phyloP scores from a whole-genome alignment of 192 early-diverging fungal genomes.

The Coemansia sp. region DNA sequence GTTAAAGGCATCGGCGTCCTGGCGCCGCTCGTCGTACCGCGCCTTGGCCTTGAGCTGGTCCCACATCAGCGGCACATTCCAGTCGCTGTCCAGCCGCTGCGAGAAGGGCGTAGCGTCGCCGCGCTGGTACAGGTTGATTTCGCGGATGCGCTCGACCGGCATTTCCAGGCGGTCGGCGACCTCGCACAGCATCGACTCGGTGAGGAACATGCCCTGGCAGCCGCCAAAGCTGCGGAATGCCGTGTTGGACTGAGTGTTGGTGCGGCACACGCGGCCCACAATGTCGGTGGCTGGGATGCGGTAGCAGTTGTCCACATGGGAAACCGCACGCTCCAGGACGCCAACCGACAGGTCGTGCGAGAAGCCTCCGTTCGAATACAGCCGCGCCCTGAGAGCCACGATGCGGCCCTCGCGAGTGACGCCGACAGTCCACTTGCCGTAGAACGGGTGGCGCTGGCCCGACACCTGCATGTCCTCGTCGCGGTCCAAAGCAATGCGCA shows the following conservation, averaged over 20 bases:
- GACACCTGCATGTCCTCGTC: constrained; percentile 80
- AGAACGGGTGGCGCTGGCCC: constrained; percentile 79
- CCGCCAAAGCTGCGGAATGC: constrained; percentile 87
- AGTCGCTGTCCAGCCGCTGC: constrained; percentile 58
- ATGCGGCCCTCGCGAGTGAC: constrained; percentile 66
- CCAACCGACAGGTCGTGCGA: constrained; percentile 63
- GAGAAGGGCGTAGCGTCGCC: constrained; percentile 70
- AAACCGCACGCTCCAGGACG: constrained; percentile 74
- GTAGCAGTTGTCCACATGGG: constrained; percentile 82
- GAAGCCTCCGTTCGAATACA: constrained; percentile 66
- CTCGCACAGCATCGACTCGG: constrained; percentile 74
- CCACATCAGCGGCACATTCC: constrained; percentile 71
- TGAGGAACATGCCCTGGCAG: constrained; percentile 82
- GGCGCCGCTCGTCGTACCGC: constrained; percentile 55
- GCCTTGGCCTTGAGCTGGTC: constrained; percentile 58
- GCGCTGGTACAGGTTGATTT: constrained; percentile 69
- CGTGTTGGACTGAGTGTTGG: constrained; percentile 83
- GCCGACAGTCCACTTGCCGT: constrained; percentile 73
- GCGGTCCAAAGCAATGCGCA: constrained; percentile 77
- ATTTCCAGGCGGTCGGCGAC: constrained; percentile 68
- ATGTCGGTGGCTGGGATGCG: constrained; percentile 66
- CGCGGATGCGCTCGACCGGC: constrained; percentile 61
- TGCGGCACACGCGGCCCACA: constrained; percentile 69
- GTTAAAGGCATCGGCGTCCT: constrained; percentile 67
- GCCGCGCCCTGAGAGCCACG: constrained; percentile 57